phyloP scores from a whole-genome alignment of 2,329 filamentous ascomycete genomes.

The Rugonectria rugulosa region DNA sequence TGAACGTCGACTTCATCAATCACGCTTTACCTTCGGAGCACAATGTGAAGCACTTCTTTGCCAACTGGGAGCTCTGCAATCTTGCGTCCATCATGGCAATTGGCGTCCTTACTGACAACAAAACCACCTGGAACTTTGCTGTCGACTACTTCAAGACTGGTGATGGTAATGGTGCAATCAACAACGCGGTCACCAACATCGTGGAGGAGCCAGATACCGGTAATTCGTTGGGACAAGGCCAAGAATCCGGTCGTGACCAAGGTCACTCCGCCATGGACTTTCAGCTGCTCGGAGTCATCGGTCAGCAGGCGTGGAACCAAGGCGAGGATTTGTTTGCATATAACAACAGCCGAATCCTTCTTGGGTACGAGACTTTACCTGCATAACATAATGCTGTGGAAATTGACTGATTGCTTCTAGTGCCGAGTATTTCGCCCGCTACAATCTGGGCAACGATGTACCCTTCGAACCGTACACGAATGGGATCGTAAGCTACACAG shows the following conservation, averaged over 20 bases:
- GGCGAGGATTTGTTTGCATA: conserved; percentile 25
- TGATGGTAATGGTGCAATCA: conserved; percentile 11
- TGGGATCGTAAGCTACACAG: conserved; percentile 15
- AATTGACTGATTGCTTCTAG: background rate
- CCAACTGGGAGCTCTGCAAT: conserved; percentile 28
- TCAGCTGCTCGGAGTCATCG: conserved; percentile 12
- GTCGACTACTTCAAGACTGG: conserved; percentile 25
- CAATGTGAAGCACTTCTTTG: conserved; percentile 19
- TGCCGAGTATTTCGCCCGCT: conserved; percentile 25
- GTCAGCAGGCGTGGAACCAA: conserved; percentile 27
- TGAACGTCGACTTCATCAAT: conserved; percentile 19
- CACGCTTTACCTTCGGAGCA: conserved; percentile 11
- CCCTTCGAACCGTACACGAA: conserved; percentile 30
- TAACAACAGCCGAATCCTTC: conserved; percentile 27
- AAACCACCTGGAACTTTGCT: conserved; percentile 13
- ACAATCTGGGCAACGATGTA: conserved; percentile 26
- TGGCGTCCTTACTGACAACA: conserved; percentile 17
- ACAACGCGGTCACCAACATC: conserved; percentile 16
- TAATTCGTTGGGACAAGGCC: conserved; percentile 15
- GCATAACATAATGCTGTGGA: too few species aligned
- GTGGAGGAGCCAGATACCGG: conserved; percentile 14
- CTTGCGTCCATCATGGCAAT: conserved; percentile 25
- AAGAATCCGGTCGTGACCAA: conserved; percentile 29
- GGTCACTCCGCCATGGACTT: conserved; percentile 21
- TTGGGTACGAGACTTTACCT: too few species aligned